Evolutionary conservation across 306 rosid species (phyloP), one percentile per base, ranked within the genome.

Genomic region (Medicago arabica): DNA sequence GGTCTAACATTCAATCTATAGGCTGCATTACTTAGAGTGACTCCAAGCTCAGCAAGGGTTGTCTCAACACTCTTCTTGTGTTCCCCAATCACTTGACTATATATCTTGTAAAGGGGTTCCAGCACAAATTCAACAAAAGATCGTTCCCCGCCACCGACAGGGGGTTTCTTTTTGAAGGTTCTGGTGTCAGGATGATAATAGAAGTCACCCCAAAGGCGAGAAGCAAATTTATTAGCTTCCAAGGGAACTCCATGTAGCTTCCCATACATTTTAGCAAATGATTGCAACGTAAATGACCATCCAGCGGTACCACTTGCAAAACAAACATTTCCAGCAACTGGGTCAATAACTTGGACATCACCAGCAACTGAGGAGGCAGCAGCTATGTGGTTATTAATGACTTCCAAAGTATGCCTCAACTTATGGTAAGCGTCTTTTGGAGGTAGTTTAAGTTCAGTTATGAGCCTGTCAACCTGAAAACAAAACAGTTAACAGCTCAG

Each of bases 41-140:
- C 97, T 60, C 99, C 99, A 75, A 95, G 84, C 76, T 95, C 97
- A 8, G 89, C 96, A 80, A 95, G 99, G 74, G 99, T 95, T 72
- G 97, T 86, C 88, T 95, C 99, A 19, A 95, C 99, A 79, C 99
- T 95, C 87, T 95, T 95, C 75, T 91, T 95, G 81, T 95, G 99
- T 71, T 92, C 99, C 39, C 97, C 99, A 78, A 95, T 95, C 13
- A 95, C 99, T 78, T 95, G 99, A 75, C 99, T 95, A 75, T 95
- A 95, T 62, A 92, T 89, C 85, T 88, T 95, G 86, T 92, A 95
- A 43, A 95, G 87, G 0, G 99, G 99, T 74, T 95, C 99, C 19
- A 95, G 86, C 44, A 95, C 92, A 80, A 95, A 95, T 86, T 95
- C 91, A 9, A 95, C 99, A 87, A 95, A 95, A 19, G 99, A 90